phyloP scores from a whole-genome alignment of 1,284 basidiomycete species.

The Sanguinoderma infundibulare region DNA sequence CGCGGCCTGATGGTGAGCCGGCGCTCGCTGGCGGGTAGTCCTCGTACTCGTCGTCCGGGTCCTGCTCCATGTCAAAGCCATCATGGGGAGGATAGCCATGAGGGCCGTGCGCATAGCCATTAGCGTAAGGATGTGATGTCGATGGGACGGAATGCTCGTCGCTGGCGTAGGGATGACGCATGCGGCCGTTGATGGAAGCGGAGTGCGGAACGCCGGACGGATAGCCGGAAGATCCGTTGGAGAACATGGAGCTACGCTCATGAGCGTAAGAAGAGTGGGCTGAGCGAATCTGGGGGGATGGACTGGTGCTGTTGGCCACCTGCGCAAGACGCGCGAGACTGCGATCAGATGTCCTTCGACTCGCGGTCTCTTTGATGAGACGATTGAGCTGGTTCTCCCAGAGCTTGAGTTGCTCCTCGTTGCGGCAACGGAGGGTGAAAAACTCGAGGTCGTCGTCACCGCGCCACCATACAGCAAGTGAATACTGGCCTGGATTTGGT shows the following conservation, averaged over 20 bases:
- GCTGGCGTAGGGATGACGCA: conserved; percentile 32
- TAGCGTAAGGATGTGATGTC: conserved; percentile 26
- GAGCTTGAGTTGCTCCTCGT: conserved; percentile 90
- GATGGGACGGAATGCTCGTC: conserved; percentile 34
- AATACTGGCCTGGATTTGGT: conserved; percentile 48
- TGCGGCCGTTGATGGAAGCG: conserved; percentile 32
- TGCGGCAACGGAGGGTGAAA: conserved; percentile 92
- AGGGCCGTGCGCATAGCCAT: conserved; percentile 47
- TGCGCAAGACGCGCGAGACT: conserved; percentile 46
- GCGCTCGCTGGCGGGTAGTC: conserved; percentile 62
- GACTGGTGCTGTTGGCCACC: conserved; percentile 50
- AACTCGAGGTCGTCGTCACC: conserved; percentile 92
- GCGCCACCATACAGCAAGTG: conserved; percentile 91
- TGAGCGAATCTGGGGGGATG: conserved; percentile 32
- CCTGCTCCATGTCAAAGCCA: conserved; percentile 67
- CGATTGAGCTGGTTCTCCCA: conserved; percentile 93
- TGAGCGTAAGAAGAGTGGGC: conserved; percentile 27
- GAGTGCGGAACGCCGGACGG: conserved; percentile 19
- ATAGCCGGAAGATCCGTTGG: conserved; percentile 29
- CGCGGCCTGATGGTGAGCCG: conserved; percentile 64
- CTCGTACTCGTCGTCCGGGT: conserved; percentile 74
- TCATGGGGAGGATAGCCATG: conserved; percentile 66
- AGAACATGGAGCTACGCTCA: conserved; percentile 33
- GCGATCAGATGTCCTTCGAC: conserved; percentile 66
- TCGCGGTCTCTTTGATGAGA: conserved; percentile 76